Evolutionary conservation across 2,329 filamentous ascomycete genomes (phyloP), one percentile per base, ranked within the genome.

Genomic region (Trichoderma sp.): DNA sequence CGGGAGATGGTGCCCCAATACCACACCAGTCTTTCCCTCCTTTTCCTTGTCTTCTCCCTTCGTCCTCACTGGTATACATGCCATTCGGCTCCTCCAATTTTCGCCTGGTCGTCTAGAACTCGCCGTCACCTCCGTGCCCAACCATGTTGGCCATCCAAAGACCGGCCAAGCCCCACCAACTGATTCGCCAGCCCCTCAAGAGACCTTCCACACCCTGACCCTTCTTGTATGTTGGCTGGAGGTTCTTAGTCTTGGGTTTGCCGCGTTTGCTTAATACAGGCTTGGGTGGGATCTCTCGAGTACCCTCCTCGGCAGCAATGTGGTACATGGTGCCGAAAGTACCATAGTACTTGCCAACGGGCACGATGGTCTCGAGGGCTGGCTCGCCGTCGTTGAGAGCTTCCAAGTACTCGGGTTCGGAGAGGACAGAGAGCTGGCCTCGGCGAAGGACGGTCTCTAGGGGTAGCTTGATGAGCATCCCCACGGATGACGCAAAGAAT

Each of bases 391-490:
- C 72, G 21, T 82, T 79, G 3, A 85, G 76, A 0, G 86, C 84
- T 12, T 76, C 75, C 2, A 83, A 69, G 64, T 86, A 84, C 12
- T 78, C 72, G 1, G 83, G 82, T 15, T 82, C 82, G 17, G 83
- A 83, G 52, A 92, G 82, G 1, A 92, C 87, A 1, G 88, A 83
- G 66, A 95, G 89, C 77, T 99, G 95, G 5, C 92, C 94, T 66
- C 95, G 87, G 55, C 95, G 89, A 7, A 98, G 84, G 17, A 97
- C 90, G 0, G 94, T 98, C 78, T 99, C 95, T 5, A 98, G 82
- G 0, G 95, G 95, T 14, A 98, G 86, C 73, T 94, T 93, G 69
- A 97, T 78, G 71, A 95, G 90, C 39, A 98, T 85, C 56, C 96
- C 93, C 2, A 88, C 83, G 0, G 89, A 88, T 2, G 91, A 93